A percentile compares a stretch with the other conserved stretches of the same genome.
These are phyloP conservation scores for Yamadazyma mexicana DNA, from an alignment of 1,139 yeast species.

Conservation along the genomic window DNA sequence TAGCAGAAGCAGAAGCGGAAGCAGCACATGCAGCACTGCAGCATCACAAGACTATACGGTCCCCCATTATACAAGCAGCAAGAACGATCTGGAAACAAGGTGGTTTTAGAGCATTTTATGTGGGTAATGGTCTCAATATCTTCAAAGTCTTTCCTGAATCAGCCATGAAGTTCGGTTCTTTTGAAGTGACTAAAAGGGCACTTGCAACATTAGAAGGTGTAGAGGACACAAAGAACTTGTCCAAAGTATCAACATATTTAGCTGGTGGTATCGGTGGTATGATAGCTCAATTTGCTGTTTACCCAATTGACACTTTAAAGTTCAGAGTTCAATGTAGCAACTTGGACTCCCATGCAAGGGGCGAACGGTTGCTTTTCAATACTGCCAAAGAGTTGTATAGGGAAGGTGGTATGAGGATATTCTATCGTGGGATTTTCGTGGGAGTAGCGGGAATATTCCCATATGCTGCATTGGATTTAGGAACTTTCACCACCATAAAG, in stretches of 20 bases:
- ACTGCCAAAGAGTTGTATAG: constrained; percentile 77
- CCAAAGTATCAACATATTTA: constrained; percentile 76
- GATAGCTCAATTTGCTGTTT: constrained; percentile 85
- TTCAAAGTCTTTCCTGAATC: constrained; percentile 94
- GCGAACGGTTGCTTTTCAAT: constrained; percentile 56
- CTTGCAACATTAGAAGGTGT: constrained; percentile 80
- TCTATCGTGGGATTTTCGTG: constrained; percentile 83
- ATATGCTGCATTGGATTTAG: constrained; percentile 92
- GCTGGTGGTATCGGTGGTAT: constrained; percentile 98
- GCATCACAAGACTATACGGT: constrained; percentile 46
- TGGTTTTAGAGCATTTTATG: constrained; percentile 83
- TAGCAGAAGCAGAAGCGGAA: constrained; percentile 32
- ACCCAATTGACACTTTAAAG: constrained; percentile 94
- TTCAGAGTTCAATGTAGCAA: constrained; percentile 81
- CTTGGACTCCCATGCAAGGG: constrained; percentile 56
- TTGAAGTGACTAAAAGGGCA: constrained; percentile 79
- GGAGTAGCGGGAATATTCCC: constrained; percentile 96
- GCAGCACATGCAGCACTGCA: constrained; percentile 8
- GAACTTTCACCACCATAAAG: constrained; percentile 87
- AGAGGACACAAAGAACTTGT: constrained; percentile 67
- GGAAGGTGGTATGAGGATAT: constrained; percentile 76
- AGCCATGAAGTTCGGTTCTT: constrained; percentile 95
- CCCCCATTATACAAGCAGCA: constrained; percentile 80
- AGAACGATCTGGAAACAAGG: constrained; percentile 84
- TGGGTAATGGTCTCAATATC: constrained; percentile 93